phyloP scores from a whole-genome alignment of 2,329 filamentous ascomycete genomes.

The Aspergillus cejpii region DNA sequence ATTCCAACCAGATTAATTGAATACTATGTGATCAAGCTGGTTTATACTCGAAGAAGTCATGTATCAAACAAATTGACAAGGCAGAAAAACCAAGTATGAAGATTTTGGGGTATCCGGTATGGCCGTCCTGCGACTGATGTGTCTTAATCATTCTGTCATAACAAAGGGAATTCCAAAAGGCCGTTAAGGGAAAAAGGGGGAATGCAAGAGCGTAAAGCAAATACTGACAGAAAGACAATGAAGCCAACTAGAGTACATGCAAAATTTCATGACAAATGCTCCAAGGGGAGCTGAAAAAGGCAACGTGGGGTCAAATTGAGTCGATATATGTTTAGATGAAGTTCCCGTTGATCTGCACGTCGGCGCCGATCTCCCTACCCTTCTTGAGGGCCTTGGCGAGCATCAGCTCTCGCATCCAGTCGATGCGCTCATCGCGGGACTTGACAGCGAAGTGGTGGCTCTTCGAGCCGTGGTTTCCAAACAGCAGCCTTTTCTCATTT shows the following conservation, averaged over 20 bases:
- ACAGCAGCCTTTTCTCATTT: constrained; percentile 34
- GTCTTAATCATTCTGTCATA: constrained; percentile 8
- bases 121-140: constrained; percentile 8
- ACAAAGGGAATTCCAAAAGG: constrained; percentile 5
- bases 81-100: too few species aligned
- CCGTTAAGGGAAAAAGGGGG: too few species aligned
- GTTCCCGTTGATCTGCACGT: constrained; percentile 27
- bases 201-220: background rate
- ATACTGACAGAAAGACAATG: background rate
- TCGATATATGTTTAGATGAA: constrained; percentile 17
- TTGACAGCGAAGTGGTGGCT: constrained; percentile 91
- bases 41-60: background rate
- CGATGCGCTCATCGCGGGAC: constrained; percentile 80
- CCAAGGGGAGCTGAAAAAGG: background rate
- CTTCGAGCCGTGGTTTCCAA: constrained; percentile 56
- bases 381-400: constrained; percentile 38
- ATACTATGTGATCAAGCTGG: background rate
- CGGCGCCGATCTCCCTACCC: constrained; percentile 27
- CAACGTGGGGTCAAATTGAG: background rate
- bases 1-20: background rate
- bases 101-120: constrained; percentile 5
- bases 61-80: background rate
- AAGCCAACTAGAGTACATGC: constrained; percentile 1
- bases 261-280: background rate
- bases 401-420: constrained; percentile 60